Percentiles rank a stretch among this genome's conserved stretches.
These are phyloP conservation scores for Camellia granthamiana DNA, from an alignment of 148 eudicot species.

Conservation along the genomic window DNA sequence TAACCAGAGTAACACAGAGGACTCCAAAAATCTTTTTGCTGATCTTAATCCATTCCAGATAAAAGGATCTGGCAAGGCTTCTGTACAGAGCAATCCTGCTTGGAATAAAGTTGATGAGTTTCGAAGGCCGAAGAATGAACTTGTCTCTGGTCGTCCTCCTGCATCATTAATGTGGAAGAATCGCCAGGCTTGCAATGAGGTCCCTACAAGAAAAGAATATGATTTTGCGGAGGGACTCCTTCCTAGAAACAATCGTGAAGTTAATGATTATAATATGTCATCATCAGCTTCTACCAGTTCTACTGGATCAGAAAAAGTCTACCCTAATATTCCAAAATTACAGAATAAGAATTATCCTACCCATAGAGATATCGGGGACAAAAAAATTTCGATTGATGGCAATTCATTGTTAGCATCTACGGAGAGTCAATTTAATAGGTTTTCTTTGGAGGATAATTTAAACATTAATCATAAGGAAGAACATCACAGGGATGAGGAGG, in stretches of 20 bases:
- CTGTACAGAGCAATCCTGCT: conserved; percentile 49
- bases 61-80: conserved; percentile 59
- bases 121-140: conserved; percentile 54
- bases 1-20: conserved; percentile 52
- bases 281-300: conserved; percentile 47
- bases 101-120: conserved; percentile 49
- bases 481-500: conserved; percentile 19
- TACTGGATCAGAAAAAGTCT: conserved; percentile 32
- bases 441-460: conserved; percentile 24
- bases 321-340: conserved; percentile 29
- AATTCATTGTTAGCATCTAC: conserved; percentile 20
- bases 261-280: conserved; percentile 38
- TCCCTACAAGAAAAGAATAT: conserved; percentile 49
- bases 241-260: conserved; percentile 36
- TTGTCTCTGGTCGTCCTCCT: conserved; percentile 61
- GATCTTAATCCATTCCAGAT: conserved; percentile 91
- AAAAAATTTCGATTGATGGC: conserved; percentile 21
- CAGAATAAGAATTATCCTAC: conserved; percentile 24
- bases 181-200: conserved; percentile 63
- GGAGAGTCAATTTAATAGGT: conserved; percentile 25
- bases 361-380: conserved; percentile 23
- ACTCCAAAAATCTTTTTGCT: conserved; percentile 78
- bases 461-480: conserved; percentile 21
- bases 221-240: conserved; percentile 45
- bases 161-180: conserved; percentile 77